Evolutionary conservation across 2,329 filamentous ascomycete genomes (phyloP).

Genomic region (Orbilia quercus): DNA sequence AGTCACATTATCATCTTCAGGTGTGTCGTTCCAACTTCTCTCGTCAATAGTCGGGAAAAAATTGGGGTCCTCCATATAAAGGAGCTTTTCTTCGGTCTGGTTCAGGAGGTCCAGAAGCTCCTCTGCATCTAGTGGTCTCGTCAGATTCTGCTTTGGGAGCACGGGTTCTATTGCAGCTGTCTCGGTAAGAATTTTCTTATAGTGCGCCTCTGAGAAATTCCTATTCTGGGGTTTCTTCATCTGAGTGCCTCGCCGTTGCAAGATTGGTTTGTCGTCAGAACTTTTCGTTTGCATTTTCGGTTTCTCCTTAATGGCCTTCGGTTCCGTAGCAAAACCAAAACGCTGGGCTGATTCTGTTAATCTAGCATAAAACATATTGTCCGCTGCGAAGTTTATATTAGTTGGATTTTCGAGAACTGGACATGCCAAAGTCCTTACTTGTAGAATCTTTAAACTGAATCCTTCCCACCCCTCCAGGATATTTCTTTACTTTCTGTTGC

Average conservation of each 20-base stretch:
- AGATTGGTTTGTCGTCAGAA: slow-evolving; percentile 26
- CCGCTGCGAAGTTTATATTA: slow-evolving; percentile 25
- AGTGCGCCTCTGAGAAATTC: slow-evolving; percentile 31
- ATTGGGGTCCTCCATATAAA: slow-evolving; percentile 41
- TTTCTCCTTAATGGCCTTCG: slow-evolving; percentile 19
- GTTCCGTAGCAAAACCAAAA: slow-evolving; percentile 45
- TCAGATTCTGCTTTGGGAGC: slow-evolving; percentile 47
- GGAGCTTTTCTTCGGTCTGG: slow-evolving; percentile 45
- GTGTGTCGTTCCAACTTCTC: background rate
- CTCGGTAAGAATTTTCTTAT: slow-evolving; percentile 34
- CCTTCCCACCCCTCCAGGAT: slow-evolving; percentile 43
- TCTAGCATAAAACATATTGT: slow-evolving; percentile 49
- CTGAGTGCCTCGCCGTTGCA: slow-evolving; percentile 42
- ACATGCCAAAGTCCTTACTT: slow-evolving; percentile 14
- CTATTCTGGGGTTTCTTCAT: slow-evolving; percentile 16
- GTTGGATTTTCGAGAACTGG: no score
- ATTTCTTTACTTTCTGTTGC: slow-evolving; percentile 38
- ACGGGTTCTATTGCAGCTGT: slow-evolving; percentile 44
- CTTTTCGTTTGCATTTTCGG: slow-evolving; percentile 8
- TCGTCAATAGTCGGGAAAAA: slow-evolving; percentile 20
- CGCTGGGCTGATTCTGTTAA: slow-evolving; percentile 48
- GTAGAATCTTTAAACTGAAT: slow-evolving; percentile 48
- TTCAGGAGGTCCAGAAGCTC: slow-evolving; percentile 51
- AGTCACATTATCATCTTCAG: slow-evolving; percentile 4
- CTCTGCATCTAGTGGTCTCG: slow-evolving; percentile 49